These are phyloP conservation scores for Mycoemilia scoparia DNA, from an alignment of 192 early-diverging fungal species.

Conservation along the genomic window DNA sequence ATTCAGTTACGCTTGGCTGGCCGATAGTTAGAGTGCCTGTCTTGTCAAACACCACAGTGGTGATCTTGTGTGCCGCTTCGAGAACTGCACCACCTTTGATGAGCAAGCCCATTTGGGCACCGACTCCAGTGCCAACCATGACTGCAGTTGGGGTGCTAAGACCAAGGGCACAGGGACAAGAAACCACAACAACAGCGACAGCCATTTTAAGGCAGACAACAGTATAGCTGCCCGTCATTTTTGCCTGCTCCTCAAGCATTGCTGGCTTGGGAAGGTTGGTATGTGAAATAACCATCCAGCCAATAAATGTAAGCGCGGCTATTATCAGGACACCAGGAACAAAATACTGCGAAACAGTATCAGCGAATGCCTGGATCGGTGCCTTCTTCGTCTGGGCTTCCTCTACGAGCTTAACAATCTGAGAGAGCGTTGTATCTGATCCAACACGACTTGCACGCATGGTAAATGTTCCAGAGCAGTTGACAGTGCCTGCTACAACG, in stretches of 20 bases:
- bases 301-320: conserved; percentile 48
- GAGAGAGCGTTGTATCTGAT: conserved; percentile 70
- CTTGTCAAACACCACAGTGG: conserved; percentile 91
- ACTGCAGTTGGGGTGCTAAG: conserved; percentile 93
- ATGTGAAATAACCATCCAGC: conserved; percentile 52
- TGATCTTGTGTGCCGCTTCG: conserved; percentile 60
- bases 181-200: conserved; percentile 89
- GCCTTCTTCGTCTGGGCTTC: conserved; percentile 88
- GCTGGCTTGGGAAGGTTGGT: conserved; percentile 19
- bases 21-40: conserved; percentile 88
- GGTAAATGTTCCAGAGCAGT: conserved; percentile 67
- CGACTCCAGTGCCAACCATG: conserved; percentile 96
- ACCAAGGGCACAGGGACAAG: conserved; percentile 93
- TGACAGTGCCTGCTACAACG: conserved; percentile 92
- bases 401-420: conserved; percentile 85
- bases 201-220: conserved; percentile 71
- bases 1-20: conserved; percentile 40
- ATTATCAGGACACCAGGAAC: conserved; percentile 68
- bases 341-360: conserved; percentile 78
- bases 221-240: conserved; percentile 43
- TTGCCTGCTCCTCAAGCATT: conserved; percentile 25
- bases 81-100: conserved; percentile 88
- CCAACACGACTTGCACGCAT: conserved; percentile 77
- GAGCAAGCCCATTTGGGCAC: conserved; percentile 82
- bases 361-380: conserved; percentile 87